Evolutionary conservation across 441 rosid species (phyloP), one percentile per base, ranked within the genome.

Genomic region (Populus hybrid): DNA sequence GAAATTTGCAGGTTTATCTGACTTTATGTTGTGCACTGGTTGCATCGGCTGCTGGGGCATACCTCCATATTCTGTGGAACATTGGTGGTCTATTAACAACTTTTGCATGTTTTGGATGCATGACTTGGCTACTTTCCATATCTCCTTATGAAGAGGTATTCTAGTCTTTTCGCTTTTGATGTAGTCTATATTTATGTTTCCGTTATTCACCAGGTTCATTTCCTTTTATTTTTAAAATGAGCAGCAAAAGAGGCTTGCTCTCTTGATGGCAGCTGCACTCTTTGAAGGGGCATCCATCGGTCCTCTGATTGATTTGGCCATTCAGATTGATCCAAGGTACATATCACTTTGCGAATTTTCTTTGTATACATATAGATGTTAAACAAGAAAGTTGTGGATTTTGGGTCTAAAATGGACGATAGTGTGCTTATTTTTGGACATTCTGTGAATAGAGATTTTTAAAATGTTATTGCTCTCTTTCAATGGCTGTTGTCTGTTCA

Each of bases 201-300:
- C 19, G 26, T 0, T 12, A 12, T 57, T 28, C 42, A 14, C 12
- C 26, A 0, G 7, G 24, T 10, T 21, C 18, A 30, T 34, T 53
- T 76, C 16, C 9, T 16, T 9, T 53, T 32, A 21, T 71, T 32
- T 78, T 78, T 30, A 9, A 30, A 30, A 23, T 81, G 71, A 26
- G 78, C 88, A 94, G 97, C 83, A 77, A 84, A 94, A 92, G 85
- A 85, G 97, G 80, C 82, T 90, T 35, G 78, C 83, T 53, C 90
- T 94, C 63, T 74, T 94, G 75, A 82, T 94, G 91, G 82, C 84
- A 1, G 81, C 97, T 11, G 87, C 89, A 1, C 73, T 87, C 6
- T 84, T 94, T 71, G 83, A 94, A 84, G 98, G 98, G 73, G 98
- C 95, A 53, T 86, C 95, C 0, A 21, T 91, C 26, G 98, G 98